phyloP scores from a whole-genome alignment of 139 green algal species.

The Chlamydomonas schloesseri region DNA sequence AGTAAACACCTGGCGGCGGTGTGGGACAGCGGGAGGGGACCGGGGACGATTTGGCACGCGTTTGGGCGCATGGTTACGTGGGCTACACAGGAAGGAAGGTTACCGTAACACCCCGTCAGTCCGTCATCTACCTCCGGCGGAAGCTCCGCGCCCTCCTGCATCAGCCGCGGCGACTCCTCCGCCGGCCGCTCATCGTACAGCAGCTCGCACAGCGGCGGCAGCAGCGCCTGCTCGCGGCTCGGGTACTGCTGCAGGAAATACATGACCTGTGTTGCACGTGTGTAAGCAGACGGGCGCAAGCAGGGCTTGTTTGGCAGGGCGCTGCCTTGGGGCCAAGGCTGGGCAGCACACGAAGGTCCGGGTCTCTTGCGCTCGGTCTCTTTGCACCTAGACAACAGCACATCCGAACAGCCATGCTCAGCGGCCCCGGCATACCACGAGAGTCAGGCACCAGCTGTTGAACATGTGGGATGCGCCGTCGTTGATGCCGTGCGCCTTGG shows the following conservation, averaged over 20 bases:
- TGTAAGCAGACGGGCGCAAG: too few relatives aligned
- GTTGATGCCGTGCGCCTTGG: conserved; percentile 77
- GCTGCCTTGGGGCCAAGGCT: too few relatives aligned
- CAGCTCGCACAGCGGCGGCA: conserved; percentile 47
- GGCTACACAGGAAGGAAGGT: too few relatives aligned
- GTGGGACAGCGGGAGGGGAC: background rate
- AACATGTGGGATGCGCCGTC: conserved; percentile 78
- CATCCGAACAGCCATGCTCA: too few relatives aligned
- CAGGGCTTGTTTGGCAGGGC: too few relatives aligned
- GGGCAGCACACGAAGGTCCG: too few relatives aligned
- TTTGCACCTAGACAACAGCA: too few relatives aligned
- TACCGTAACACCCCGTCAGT: too few relatives aligned
- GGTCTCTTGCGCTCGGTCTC: too few relatives aligned
- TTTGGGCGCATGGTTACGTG: too few relatives aligned
- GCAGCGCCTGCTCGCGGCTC: background rate
- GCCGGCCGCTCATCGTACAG: conserved; percentile 12
- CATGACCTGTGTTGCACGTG: conserved; percentile 44
- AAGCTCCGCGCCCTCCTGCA: conserved; percentile 17
- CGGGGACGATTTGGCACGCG: too few relatives aligned
- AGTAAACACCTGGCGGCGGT: background rate
- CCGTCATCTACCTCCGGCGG: background rate
- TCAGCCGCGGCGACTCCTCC: background rate
- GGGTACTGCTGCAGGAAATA: conserved; percentile 33
- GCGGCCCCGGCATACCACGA: conserved; percentile 69
- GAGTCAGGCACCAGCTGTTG: conserved; percentile 83